These are phyloP conservation scores for Kodamaea kaohsiungensis DNA, from an alignment of 805 yeast genomes.

Conservation along the genomic window DNA sequence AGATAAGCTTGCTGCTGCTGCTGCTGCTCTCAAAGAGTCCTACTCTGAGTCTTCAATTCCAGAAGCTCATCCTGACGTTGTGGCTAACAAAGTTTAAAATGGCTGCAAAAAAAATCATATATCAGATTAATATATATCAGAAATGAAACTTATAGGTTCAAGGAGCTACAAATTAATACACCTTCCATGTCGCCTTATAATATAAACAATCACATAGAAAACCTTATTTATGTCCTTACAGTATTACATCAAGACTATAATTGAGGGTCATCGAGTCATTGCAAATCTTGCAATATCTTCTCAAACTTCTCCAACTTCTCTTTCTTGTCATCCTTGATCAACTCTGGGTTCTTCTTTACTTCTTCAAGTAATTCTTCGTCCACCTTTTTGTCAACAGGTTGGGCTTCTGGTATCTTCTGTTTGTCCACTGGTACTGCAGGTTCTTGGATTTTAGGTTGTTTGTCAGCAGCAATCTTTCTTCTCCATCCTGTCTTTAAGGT, in stretches of 20 bases:
- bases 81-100: background rate
- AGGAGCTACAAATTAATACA: no score
- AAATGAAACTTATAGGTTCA: no score
- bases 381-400: slow-evolving; percentile 40
- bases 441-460: slow-evolving; percentile 15
- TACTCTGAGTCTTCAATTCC: background rate
- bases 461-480: slow-evolving; percentile 31
- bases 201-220: no score
- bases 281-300: slow-evolving; percentile 12
- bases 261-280: background rate
- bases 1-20: slow-evolving; percentile 11
- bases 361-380: slow-evolving; percentile 37
- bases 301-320: slow-evolving; percentile 28
- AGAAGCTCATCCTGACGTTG: background rate
- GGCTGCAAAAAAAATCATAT: no score
- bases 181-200: no score
- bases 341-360: slow-evolving; percentile 34
- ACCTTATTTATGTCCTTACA: no score
- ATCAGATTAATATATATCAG: no score
- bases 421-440: slow-evolving; percentile 22
- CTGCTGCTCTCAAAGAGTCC: slow-evolving; percentile 6
- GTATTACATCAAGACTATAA: no score
- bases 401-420: slow-evolving; percentile 39
- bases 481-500: slow-evolving; percentile 64
- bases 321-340: slow-evolving; percentile 26